These are phyloP conservation scores for Chalara sp. DNA, from an alignment of 2,329 filamentous ascomycete genomes.

Conservation along the genomic window DNA sequence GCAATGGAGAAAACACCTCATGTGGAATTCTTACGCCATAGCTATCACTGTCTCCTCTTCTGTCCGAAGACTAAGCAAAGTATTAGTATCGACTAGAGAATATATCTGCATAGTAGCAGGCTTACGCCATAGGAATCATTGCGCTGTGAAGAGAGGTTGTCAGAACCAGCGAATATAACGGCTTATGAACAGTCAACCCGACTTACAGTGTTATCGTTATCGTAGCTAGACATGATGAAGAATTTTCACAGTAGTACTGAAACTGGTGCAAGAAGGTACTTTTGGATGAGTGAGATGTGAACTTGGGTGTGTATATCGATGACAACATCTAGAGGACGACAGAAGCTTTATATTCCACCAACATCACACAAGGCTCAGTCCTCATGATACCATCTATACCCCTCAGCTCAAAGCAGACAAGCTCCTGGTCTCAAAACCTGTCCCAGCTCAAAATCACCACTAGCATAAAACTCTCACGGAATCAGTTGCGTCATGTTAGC, in stretches of 20 bases:
- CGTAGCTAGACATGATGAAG: slow-evolving; percentile 27
- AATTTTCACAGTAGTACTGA: not conserved
- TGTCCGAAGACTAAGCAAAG: slow-evolving; percentile 9
- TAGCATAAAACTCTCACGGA: too few relatives aligned
- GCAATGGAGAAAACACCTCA: not conserved
- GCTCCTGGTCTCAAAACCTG: too few relatives aligned
- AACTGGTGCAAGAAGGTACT: too few relatives aligned
- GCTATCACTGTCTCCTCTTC: slow-evolving; percentile 11
- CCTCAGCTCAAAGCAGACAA: too few relatives aligned
- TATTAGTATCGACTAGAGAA: not conserved
- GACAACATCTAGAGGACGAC: too few relatives aligned
- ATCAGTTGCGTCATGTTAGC: too few relatives aligned
- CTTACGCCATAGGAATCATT: slow-evolving; percentile 16
- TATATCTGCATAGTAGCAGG: not conserved
- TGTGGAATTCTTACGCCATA: slow-evolving; percentile 10
- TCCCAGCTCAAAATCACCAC: too few relatives aligned
- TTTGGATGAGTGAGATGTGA: too few relatives aligned
- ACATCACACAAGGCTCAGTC: too few relatives aligned
- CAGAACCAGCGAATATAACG: slow-evolving; percentile 9
- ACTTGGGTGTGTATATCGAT: too few relatives aligned
- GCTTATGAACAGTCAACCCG: not conserved
- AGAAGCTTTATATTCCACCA: too few relatives aligned
- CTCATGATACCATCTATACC: too few relatives aligned
- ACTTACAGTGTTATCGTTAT: slow-evolving; percentile 24
- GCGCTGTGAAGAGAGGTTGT: slow-evolving; percentile 13